Base-by-base conservation (phyloP, 768 basidiomycete genomes). In the Fibroporia radiculosa region DNA sequence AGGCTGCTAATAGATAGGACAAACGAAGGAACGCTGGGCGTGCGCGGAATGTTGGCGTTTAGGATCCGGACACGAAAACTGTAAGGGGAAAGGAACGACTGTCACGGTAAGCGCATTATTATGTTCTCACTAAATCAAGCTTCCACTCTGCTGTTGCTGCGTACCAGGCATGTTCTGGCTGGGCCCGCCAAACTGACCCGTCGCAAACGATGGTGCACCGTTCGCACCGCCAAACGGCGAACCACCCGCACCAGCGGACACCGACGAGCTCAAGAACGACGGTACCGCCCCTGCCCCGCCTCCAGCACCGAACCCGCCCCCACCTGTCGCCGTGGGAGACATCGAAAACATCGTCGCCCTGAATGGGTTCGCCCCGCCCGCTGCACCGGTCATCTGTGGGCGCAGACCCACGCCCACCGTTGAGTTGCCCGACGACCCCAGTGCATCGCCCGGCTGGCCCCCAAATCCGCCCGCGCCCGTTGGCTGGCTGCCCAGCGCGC, bases 401-500 rank as follows among this genome's bases (percentile, higher is more conserved):
- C 66, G 58, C 23, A 71, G 48, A 11, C 67, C 67, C 10, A 51
- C 56, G 13, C 62, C 62, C 0, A 63, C 19, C 11, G 56, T 47
- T 12, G 45, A 54, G 27, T 40, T 25, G 16, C 57, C 50, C 18
- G 50, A 19, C 1, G 22, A 66, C 19, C 75, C 73, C 4, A 66
- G 64, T 12, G 61, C 58, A 42, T 56, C 55, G 29, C 60, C 56
- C 6, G 42, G 46, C 27, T 49, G 49, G 16, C 64, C 58, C 6
- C 57, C 53, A 4, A 69, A 52, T 43, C 74, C 70, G 5, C 69
- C 69, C 12, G 66, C 58, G 37, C 81, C 81, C 18, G 80, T 84
- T 51, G 73, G 70, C 55, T 84, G 81, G 12, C 80, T 77, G 43
- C 40, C 34, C 14, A 56, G 7, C 20, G 29, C 48, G 12, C 45